phyloP scores from a whole-genome alignment of 768 basidiomycete genomes.

The Mycena venus region DNA sequence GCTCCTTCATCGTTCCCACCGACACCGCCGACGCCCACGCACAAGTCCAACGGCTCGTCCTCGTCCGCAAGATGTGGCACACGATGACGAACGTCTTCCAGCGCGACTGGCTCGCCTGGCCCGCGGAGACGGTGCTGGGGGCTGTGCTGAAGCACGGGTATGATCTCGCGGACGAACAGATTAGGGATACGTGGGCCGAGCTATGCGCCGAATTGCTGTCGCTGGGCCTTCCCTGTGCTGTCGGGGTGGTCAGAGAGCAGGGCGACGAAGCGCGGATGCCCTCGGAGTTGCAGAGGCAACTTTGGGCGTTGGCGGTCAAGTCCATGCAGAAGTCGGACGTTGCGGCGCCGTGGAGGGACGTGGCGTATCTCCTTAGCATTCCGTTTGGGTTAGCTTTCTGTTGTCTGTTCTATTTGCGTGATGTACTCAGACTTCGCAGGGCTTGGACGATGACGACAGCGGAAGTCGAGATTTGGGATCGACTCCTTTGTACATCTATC shows the following conservation, averaged over 20 bases:
- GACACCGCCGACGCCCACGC: slow-evolving; percentile 39
- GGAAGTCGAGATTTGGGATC: slow-evolving; percentile 60
- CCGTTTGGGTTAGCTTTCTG: slow-evolving; percentile 59
- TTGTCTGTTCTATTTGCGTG: background rate
- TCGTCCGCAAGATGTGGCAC: slow-evolving; percentile 64
- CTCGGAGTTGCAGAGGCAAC: slow-evolving; percentile 52
- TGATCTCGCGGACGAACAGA: slow-evolving; percentile 50
- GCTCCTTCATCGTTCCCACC: slow-evolving; percentile 47
- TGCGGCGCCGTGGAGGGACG: slow-evolving; percentile 52
- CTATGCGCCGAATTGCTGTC: slow-evolving; percentile 65
- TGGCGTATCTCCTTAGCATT: slow-evolving; percentile 59
- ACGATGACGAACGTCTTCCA: slow-evolving; percentile 64
- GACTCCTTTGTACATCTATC: slow-evolving; percentile 49
- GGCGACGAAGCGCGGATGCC: slow-evolving; percentile 39
- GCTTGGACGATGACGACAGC: slow-evolving; percentile 57
- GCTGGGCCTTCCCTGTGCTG: slow-evolving; percentile 53
- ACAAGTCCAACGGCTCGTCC: slow-evolving; percentile 54
- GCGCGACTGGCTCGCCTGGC: slow-evolving; percentile 52
- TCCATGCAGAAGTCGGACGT: slow-evolving; percentile 42
- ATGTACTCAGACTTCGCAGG: slow-evolving; percentile 45
- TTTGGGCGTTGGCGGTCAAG: slow-evolving; percentile 63
- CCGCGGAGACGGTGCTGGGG: slow-evolving; percentile 62
- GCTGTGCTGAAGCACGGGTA: slow-evolving; percentile 61
- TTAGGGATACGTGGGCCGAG: slow-evolving; percentile 60
- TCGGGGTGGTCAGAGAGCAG: slow-evolving; percentile 48